These are phyloP conservation scores for Phragmites australis DNA, from an alignment of 176 grass and related monocot genomes.

Conservation along the genomic window DNA sequence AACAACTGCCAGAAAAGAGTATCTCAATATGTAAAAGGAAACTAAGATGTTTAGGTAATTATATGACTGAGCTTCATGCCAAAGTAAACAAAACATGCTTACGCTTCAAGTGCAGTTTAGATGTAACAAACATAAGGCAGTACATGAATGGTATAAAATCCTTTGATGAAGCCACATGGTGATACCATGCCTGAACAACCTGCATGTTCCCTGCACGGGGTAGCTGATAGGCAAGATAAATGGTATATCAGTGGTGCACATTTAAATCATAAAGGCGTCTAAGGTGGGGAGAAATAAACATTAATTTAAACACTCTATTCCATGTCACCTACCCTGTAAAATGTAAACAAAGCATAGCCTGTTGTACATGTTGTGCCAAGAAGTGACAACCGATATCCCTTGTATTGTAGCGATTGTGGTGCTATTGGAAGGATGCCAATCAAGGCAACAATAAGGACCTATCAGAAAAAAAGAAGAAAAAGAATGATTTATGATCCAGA, in stretches of 20 bases:
- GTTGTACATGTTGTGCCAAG: slow-evolving; percentile 81
- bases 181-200: slow-evolving; percentile 64
- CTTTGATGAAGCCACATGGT: slow-evolving; percentile 73
- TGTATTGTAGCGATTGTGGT: slow-evolving; percentile 64
- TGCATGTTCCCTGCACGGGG: slow-evolving; percentile 72
- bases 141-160: slow-evolving; percentile 94
- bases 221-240: slow-evolving; percentile 55
- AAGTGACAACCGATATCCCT: slow-evolving; percentile 82
- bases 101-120: slow-evolving; percentile 91
- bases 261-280: slow-evolving; percentile 13
- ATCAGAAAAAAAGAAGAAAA: slow-evolving; percentile 27
- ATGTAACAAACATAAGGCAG: slow-evolving; percentile 82
- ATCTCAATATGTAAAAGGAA: slow-evolving; percentile 27
- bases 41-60: slow-evolving; percentile 21
- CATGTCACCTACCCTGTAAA: slow-evolving; percentile 63
- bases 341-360: slow-evolving; percentile 67
- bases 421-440: slow-evolving; percentile 82
- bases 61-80: neutral
- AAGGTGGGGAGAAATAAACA: neutral
- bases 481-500: slow-evolving; percentile 23
- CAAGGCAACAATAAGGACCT: slow-evolving; percentile 83
- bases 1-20: slow-evolving; percentile 69
- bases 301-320: slow-evolving; percentile 30
- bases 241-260: slow-evolving; percentile 17
- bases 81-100: slow-evolving; percentile 51